phyloP scores from a whole-genome alignment of 2,329 filamentous ascomycete species.

The Plenodomus biglobosus region DNA sequence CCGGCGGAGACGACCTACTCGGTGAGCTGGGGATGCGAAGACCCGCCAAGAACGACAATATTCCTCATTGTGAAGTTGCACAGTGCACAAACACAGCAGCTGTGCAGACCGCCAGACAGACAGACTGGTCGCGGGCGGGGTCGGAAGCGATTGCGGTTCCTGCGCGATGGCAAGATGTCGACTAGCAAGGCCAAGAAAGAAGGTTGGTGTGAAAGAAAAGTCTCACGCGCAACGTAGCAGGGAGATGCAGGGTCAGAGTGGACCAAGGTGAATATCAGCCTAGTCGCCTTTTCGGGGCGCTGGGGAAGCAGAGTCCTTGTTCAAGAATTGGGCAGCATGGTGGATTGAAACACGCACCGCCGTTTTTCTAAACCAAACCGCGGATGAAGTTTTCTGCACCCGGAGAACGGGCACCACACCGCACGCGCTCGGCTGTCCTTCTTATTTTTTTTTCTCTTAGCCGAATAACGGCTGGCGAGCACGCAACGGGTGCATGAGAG shows the following conservation, averaged over 20 bases:
- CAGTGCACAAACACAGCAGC: not conserved
- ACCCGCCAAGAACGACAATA: conserved; percentile 89
- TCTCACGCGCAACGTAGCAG: not conserved
- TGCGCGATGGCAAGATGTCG: not conserved
- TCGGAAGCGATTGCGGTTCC: conserved; percentile 8
- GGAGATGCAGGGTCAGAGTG: not conserved
- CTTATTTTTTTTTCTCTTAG: conserved; percentile 16
- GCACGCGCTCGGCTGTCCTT: conserved; percentile 13
- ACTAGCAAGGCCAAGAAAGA: not conserved
- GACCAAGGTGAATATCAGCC: conserved; percentile 3
- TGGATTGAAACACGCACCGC: conserved; percentile 18
- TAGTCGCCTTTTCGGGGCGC: conserved; percentile 13
- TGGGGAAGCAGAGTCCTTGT: conserved; percentile 16
- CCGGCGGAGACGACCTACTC: conserved; percentile 48
- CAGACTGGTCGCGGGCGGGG: conserved; percentile 4
- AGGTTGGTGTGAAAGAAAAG: not conserved
- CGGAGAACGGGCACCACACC: conserved; percentile 4
- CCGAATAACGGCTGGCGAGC: conserved; percentile 1
- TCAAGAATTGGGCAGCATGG: conserved; percentile 42
- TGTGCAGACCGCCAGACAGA: not conserved
- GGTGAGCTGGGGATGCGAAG: conserved; percentile 85
- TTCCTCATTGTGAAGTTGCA: conserved; percentile 76
- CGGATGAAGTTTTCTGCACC: conserved; percentile 31
- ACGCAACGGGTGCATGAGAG: not conserved
- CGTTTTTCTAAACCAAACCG: conserved; percentile 13